phyloP scores from a whole-genome alignment of 2,329 filamentous ascomycete genomes.

The Madurella fahalii region DNA sequence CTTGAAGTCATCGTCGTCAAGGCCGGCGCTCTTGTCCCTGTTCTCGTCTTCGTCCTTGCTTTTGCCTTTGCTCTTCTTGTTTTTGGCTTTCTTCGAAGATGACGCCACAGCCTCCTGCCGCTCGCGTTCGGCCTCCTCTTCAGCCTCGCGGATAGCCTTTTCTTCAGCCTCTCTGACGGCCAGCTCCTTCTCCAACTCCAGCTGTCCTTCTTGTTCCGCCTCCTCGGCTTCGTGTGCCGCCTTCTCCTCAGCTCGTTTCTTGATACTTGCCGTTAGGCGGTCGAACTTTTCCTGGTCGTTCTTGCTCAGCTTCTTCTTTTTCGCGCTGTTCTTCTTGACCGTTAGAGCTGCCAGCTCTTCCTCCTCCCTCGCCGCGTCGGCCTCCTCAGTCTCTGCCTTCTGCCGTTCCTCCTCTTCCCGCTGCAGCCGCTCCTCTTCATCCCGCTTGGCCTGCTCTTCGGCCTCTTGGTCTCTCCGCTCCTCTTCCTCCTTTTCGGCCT shows the following conservation, averaged over 20 bases:
- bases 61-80: conserved; percentile 30
- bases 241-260: conserved; percentile 39
- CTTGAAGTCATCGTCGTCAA: conserved; percentile 31
- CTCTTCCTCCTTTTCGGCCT: conserved; percentile 34
- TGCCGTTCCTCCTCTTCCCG: conserved; percentile 18
- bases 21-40: conserved; percentile 13
- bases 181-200: conserved; percentile 24
- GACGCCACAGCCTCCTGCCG: conserved; percentile 2
- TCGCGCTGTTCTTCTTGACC: conserved; percentile 51
- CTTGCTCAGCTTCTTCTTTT: conserved; percentile 43
- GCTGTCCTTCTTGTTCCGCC: conserved; percentile 12
- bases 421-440: conserved; percentile 30
- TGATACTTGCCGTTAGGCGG: conserved; percentile 33
- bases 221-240: conserved; percentile 31
- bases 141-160: conserved; percentile 21
- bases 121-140: conserved; percentile 8
- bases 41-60: conserved; percentile 21
- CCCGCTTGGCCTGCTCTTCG: conserved; percentile 29
- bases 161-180: conserved; percentile 27
- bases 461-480: conserved; percentile 35
- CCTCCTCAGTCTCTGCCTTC: conserved; percentile 18
- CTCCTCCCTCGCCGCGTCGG: conserved; percentile 26
- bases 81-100: conserved; percentile 39
- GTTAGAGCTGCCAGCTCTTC: conserved; percentile 40
- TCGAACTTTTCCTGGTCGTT: conserved; percentile 45